Base-by-base conservation (phyloP, 371 early-diverging fungal species). In the Gilbertella persicaria region DNA sequence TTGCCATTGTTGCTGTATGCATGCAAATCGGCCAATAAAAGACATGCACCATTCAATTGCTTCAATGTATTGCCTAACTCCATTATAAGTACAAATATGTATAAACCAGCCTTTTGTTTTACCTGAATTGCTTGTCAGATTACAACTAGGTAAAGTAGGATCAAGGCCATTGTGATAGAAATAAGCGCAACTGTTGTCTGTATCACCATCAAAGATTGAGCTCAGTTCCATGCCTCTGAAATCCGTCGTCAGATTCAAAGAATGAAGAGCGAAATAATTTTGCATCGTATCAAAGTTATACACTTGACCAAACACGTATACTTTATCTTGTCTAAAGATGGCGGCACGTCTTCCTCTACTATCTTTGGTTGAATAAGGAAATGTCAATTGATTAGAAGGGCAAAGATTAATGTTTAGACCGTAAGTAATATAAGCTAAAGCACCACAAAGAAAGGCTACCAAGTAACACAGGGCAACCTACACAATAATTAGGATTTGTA, bases 391-490 rank as follows among this genome's bases (percentile, higher is more conserved):
- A 4, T 62, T 36, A 2, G 48, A 49, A 12, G 79, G 75, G 62
- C 87, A 86, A 3, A 86, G 56, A 21, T 78, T 69, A 20, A 69
- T 47, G 28, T 73, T 69, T 20, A 85, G 62, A 43, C 83, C 87
- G 60, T 86, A 88, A 30, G 89, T 90, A 42, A 92, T 62, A 58
- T 85, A 90, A 25, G 84, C 87, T 14, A 92, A 73, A 0, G 73
- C 49, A 16, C 73, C 79, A 59, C 90, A 89, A n/a, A 89, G 61
- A 21, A 77, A 24, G 8, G 84, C 55, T 37, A 92, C 87, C 53
- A 93, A 82, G 60, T 75, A 81, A 57, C 78, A 77, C 25, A 88
- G 69, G 0, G 85, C 78, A 35, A 88, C 69, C 78, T 88, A 33
- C 57, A 41, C 17, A 30, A 38, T 26, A 21, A 6, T 25, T 3